Percentiles rank a stretch among this genome's conserved stretches.
These are phyloP conservation scores for Termitomyces sp. DNA, from an alignment of 768 basidiomycete species.

Conservation along the genomic window DNA sequence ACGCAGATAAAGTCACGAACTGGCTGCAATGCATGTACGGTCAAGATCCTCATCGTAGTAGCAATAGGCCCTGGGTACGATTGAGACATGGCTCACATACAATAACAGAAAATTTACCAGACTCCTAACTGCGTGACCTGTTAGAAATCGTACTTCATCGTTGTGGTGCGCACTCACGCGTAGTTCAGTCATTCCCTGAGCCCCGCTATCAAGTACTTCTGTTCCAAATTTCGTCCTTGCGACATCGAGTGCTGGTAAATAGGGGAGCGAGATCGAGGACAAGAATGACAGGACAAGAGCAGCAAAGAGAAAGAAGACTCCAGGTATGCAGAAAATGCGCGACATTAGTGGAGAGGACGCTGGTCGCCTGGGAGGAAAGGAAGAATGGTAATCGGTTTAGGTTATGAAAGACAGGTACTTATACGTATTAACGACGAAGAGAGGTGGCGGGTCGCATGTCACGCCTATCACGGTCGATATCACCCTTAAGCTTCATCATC, in stretches of 20 bases:
- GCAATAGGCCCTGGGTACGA: conserved; percentile 54
- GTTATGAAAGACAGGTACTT: not conserved
- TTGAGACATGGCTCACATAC: not conserved
- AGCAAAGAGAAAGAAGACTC: conserved; percentile 43
- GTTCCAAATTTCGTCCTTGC: conserved; percentile 47
- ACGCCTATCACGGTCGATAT: not conserved
- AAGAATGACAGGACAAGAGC: conserved; percentile 67
- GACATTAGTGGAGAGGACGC: conserved; percentile 9
- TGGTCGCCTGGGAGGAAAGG: not conserved
- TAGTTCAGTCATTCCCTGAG: conserved; percentile 34
- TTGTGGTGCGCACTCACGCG: conserved; percentile 39
- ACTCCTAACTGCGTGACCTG: conserved; percentile 52
- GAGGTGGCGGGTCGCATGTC: not conserved
- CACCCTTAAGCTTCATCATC: too few relatives aligned
- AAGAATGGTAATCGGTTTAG: not conserved
- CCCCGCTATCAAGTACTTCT: conserved; percentile 18
- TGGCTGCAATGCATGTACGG: conserved; percentile 42
- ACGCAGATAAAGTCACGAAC: conserved; percentile 24
- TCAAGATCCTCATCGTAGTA: conserved; percentile 37
- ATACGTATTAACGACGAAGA: not conserved
- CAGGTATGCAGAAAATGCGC: conserved; percentile 49
- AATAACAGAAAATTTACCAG: conserved; percentile 39
- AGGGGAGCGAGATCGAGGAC: conserved; percentile 68
- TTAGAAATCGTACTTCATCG: not conserved
- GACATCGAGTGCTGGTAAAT: conserved; percentile 62